These are phyloP conservation scores for Didymellaceae sp. DNA, from an alignment of 2,329 filamentous ascomycete species.

Conservation along the genomic window DNA sequence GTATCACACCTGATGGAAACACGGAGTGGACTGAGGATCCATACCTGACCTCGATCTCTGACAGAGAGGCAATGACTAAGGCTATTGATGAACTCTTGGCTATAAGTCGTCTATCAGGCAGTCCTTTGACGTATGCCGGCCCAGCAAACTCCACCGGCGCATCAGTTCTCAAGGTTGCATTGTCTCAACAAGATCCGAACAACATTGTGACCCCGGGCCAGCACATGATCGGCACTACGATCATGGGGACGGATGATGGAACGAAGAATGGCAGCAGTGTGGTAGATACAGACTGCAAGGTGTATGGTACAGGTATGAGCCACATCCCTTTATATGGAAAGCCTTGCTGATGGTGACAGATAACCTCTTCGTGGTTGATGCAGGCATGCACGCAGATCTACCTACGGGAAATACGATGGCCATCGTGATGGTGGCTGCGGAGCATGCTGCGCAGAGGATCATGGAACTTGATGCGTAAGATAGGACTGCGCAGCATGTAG, in stretches of 20 bases:
- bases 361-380: conserved; percentile 62
- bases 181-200: not conserved
- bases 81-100: conserved; percentile 53
- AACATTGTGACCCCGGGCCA: conserved; percentile 16
- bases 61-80: conserved; percentile 44
- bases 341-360: conserved; percentile 4
- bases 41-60: conserved; percentile 56
- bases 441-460: conserved; percentile 62
- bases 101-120: conserved; percentile 21
- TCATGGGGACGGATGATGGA: conserved; percentile 61
- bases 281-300: conserved; percentile 67
- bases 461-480: conserved; percentile 31
- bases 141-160: conserved; percentile 48
- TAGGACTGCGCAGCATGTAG: no score
- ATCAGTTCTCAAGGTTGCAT: conserved; percentile 40
- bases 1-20: conserved; percentile 33
- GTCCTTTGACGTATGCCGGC: conserved; percentile 22
- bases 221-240: conserved; percentile 48
- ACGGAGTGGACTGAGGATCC: conserved; percentile 53
- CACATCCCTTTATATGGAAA: not conserved
- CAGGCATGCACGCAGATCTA: conserved; percentile 71
- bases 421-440: conserved; percentile 66
- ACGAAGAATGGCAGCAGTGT: conserved; percentile 59
- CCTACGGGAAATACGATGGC: conserved; percentile 70
- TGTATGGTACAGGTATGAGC: conserved; percentile 54